Evolutionary conservation across 2,329 filamentous ascomycete species (phyloP), one percentile per base, ranked within the genome.

Genomic region (Nigrograna mackinnonii): DNA sequence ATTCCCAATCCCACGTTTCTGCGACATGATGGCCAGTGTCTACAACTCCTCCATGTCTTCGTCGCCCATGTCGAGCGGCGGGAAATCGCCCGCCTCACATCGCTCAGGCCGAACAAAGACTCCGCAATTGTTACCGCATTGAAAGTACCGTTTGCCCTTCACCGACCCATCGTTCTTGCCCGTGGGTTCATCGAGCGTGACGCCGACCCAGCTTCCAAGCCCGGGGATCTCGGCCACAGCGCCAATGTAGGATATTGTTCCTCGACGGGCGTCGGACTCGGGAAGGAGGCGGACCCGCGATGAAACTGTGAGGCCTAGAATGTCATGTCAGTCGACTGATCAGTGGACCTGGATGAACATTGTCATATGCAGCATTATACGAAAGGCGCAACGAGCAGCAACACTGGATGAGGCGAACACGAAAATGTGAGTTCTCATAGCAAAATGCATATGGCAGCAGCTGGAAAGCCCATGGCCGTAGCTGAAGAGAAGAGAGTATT

Each of bases 81-180:
- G 82, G 56, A 79, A 94, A 52, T 91, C 84, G 16, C 89, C 89
- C 31, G 84, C 78, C 68, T 92, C 88, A 17, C 91, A 83, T 46
- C 87, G 77, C 67, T 91, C 88, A 4, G 89, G 84, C 50, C 87
- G 78, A 21, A 91, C 87, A 69, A 94, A 90, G 16, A 90, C 85
- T 22, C 89, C 89, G 55, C 82, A 83, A 66, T 90, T 91, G 45
- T 83, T 71, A 49, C 73, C 65, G 40, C 83, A 84, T 37, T 80
- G 75, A 78, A 90, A 94, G 70, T 91, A 92, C 51, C 83, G 76
- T 51, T 74, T 83, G 6, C 78, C 79, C 43, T 70, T 69, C 53
- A 91, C 82, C 55, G 83, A 85, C 46, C 89, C 89, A 65, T 92
- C 87, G 60, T 92, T 94, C 75, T 88, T 89, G 42, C 87, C 89